phyloP scores from a whole-genome alignment of 1,284 basidiomycete genomes.

The Trametes polyzona region DNA sequence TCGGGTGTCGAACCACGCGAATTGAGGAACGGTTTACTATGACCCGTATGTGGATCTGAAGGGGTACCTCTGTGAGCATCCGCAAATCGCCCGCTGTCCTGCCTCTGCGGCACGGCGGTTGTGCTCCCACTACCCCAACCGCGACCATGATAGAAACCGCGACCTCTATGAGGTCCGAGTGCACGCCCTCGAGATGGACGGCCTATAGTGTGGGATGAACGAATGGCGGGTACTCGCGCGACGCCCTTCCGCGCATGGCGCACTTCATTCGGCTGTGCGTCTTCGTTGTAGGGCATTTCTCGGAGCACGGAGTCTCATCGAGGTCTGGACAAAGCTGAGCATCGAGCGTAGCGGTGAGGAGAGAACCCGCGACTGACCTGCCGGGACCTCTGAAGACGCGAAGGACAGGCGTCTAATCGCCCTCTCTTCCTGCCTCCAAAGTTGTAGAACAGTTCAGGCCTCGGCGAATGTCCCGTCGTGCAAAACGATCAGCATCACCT shows the following conservation, averaged over 20 bases:
- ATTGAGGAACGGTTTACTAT: background rate
- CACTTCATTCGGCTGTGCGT: slow-evolving; percentile 48
- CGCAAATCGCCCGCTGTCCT: background rate
- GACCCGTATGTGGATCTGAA: background rate
- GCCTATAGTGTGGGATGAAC: slow-evolving; percentile 10
- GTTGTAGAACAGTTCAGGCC: background rate
- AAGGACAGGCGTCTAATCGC: background rate
- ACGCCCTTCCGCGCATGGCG: slow-evolving; percentile 42
- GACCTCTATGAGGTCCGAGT: background rate
- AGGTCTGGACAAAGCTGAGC: background rate
- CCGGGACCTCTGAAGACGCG: too few relatives aligned
- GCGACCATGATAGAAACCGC: background rate
- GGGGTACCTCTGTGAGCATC: background rate
- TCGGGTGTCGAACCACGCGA: background rate
- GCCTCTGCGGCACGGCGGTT: background rate
- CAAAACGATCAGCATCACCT: slow-evolving; percentile 22
- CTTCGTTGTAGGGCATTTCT: slow-evolving; percentile 38
- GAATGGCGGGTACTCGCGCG: slow-evolving; percentile 38
- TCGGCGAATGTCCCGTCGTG: slow-evolving; percentile 12
- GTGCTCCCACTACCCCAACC: slow-evolving; percentile 4
- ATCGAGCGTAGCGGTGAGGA: background rate
- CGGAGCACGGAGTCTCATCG: background rate
- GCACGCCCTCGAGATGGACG: background rate
- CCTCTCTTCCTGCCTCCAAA: background rate
- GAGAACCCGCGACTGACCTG: too few relatives aligned